These are phyloP conservation scores for Penium margaritaceum DNA, from an alignment of 139 green algal species.

Conservation along the genomic window DNA sequence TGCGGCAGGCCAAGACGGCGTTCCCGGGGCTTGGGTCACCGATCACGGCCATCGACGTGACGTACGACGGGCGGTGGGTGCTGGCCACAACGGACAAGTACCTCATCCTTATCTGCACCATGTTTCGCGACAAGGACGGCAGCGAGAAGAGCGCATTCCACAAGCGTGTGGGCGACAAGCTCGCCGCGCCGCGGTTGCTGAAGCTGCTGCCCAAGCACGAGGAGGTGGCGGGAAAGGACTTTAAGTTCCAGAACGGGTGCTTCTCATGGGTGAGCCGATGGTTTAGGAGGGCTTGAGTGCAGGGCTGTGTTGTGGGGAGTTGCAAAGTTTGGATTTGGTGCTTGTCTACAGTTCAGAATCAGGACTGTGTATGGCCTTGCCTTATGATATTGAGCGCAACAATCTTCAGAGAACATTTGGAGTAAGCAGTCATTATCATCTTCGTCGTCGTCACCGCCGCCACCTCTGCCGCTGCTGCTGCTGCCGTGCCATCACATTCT, in stretches of 20 bases:
- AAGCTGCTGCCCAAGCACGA: slow-evolving; percentile 72
- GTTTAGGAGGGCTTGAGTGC: too few relatives aligned
- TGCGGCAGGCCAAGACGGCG: slow-evolving; percentile 70
- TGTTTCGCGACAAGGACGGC: slow-evolving; percentile 61
- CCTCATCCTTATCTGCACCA: slow-evolving; percentile 85
- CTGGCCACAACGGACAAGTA: slow-evolving; percentile 86
- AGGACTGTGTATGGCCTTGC: too few relatives aligned
- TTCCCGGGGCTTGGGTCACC: slow-evolving; percentile 78
- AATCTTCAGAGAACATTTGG: too few relatives aligned
- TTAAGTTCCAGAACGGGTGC: slow-evolving; percentile 56
- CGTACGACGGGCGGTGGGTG: slow-evolving; percentile 70
- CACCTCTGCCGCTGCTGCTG: too few relatives aligned
- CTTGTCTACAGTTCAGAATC: neutral
- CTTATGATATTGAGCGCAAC: too few relatives aligned
- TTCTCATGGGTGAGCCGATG: slow-evolving; percentile 86
- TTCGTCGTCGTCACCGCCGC: too few relatives aligned
- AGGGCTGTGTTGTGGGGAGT: neutral
- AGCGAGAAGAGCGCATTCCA: slow-evolving; percentile 70
- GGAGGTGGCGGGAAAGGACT: neutral
- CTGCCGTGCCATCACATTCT: too few relatives aligned
- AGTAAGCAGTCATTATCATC: too few relatives aligned
- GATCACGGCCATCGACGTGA: slow-evolving; percentile 85
- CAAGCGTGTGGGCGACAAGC: slow-evolving; percentile 35
- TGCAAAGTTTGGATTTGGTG: neutral
- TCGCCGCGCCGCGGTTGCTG: slow-evolving; percentile 70